A percentile compares a stretch with the other conserved stretches of the same genome.
Conservation (phyloP, 1,284 basidiomycete genomes). For the Ceratobasidium sp. region DNA sequence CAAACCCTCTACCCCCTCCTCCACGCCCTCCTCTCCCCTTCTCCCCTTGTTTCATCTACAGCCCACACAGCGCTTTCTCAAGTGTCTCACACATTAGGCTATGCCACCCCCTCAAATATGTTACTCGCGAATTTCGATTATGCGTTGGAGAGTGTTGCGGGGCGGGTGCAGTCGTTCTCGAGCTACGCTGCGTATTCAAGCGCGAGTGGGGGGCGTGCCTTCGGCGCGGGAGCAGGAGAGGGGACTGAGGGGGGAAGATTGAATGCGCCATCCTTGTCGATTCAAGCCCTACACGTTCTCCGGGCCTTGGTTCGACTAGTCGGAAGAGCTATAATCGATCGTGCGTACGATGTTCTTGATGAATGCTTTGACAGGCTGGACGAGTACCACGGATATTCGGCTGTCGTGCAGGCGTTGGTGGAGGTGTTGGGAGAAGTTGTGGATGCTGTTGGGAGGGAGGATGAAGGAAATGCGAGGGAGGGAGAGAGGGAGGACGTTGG, state of each 20-base stretch:
- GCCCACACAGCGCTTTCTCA: conserved; percentile 75
- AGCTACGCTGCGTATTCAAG: conserved; percentile 63
- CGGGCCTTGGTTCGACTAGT: conserved; percentile 84
- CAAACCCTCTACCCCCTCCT: conserved; percentile 85
- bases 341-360: conserved; percentile 90
- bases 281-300: conserved; percentile 82
- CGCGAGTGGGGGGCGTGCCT: too few species aligned
- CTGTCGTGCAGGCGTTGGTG: conserved; percentile 86
- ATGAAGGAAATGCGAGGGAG: conserved; percentile 51
- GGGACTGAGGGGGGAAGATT: too few species aligned
- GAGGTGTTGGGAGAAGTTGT: conserved; percentile 84
- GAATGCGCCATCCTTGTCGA: conserved; percentile 42
- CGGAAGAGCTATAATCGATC: conserved; percentile 83
- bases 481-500: conserved; percentile 49
- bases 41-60: conserved; percentile 71
- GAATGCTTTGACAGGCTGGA: conserved; percentile 95
- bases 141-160: conserved; percentile 72
- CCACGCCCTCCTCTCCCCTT: conserved; percentile 78
- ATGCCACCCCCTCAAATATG: conserved; percentile 84
- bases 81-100: conserved; percentile 76
- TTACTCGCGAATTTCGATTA: conserved; percentile 95
- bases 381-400: conserved; percentile 89
- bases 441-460: conserved; percentile 70
- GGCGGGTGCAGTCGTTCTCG: conserved; percentile 79
- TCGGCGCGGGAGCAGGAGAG: too few species aligned